Evolutionary conservation across 2,329 filamentous ascomycete genomes (phyloP), one percentile per base, ranked within the genome.

Genomic region (Colletotrichum sp.): DNA sequence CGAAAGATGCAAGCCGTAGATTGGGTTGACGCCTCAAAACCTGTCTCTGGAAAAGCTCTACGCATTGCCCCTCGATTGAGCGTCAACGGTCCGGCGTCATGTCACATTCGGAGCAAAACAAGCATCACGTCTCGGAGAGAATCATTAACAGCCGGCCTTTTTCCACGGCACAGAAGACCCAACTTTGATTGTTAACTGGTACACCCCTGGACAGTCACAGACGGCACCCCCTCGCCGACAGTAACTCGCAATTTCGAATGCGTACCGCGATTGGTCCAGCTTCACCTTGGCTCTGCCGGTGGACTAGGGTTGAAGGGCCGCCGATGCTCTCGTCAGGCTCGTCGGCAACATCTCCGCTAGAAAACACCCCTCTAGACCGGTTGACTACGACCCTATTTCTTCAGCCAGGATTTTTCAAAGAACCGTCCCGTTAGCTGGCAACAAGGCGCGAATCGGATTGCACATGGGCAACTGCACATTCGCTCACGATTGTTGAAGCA

Each of bases 261-360:
- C 19, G 27, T 52, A 19, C 60, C 44, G n/a, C 52, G 22, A 76
- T 74, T 74, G 65, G 74, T 19, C 8, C 36, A 52, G 52, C 32
- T 27, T 59, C 69, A 32, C n/a, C 67, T 52, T 48, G 34, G 61
- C 36, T 34, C 27, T 64, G 36, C 25, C 25, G 44, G 28, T 25
- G 57, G 57, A 30, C 52, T 64, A 64, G 52, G 36, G 25, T 22
- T 25, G 55, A 59, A 69, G 52, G 39, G 27, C 57, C 39, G 55
- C 32, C 44, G 57, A 67, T 44, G 55, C 64, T 63, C 57, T 55
- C 27, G 34, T 52, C 61, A 74, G 65, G 74, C 59, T 61, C 60
- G 27, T 67, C 74, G 74, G 74, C 71, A 74, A 70, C 48, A 39
- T 19, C 65, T 76, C 74, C 74, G 74, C 16, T 44, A 65, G 36